phyloP scores from a whole-genome alignment of 306 rosid species.

The Trifolium dubium region DNA sequence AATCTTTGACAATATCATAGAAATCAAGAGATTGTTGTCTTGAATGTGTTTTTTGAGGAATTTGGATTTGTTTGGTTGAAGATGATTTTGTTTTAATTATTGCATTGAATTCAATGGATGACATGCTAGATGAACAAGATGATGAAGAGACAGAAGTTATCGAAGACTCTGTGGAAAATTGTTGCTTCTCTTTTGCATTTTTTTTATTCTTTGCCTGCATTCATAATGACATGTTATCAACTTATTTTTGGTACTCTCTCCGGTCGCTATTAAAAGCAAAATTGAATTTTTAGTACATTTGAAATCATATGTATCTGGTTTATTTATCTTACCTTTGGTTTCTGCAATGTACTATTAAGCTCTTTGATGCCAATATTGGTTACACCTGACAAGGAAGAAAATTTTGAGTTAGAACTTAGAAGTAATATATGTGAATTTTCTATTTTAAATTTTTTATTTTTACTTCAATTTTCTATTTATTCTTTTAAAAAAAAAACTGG shows the following conservation, averaged over 20 bases:
- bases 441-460: too few species aligned
- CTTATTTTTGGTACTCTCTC: slow-evolving; percentile 5
- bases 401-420: neutral
- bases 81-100: slow-evolving; percentile 55
- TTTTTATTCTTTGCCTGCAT: slow-evolving; percentile 63
- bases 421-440: neutral
- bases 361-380: slow-evolving; percentile 47
- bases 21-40: slow-evolving; percentile 48
- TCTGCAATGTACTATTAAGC: slow-evolving; percentile 37
- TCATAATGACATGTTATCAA: slow-evolving; percentile 1
- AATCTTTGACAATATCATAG: slow-evolving; percentile 56
- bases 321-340: slow-evolving; percentile 54
- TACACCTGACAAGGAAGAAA: slow-evolving; percentile 48
- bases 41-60: slow-evolving; percentile 36
- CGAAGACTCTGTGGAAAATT: slow-evolving; percentile 73
- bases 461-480: too few species aligned
- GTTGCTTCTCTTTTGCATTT: slow-evolving; percentile 55
- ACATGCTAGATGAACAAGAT: slow-evolving; percentile 79
- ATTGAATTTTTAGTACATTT: too few species aligned
- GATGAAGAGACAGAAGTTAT: slow-evolving; percentile 69
- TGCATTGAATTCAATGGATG: slow-evolving; percentile 67
- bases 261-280: too few species aligned
- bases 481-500: too few species aligned
- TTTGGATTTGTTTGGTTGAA: slow-evolving; percentile 42
- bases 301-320: too few species aligned